phyloP scores from a whole-genome alignment of 306 rosid species.

The Chamaecrista fasciculata region DNA sequence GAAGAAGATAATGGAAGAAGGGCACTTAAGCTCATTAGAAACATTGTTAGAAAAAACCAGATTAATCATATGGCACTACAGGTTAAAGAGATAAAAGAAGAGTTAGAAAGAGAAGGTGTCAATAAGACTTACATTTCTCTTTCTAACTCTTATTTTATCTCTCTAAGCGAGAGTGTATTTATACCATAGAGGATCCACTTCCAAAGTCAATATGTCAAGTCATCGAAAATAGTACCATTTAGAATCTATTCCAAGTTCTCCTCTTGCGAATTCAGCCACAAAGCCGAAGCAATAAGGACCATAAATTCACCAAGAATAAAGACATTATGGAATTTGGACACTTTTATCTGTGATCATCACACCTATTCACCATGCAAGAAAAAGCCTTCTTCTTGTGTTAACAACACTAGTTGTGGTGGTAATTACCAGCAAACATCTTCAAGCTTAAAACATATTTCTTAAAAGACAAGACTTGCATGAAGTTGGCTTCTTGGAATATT shows the following conservation, averaged over 20 bases:
- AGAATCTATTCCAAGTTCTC: slow-evolving; percentile 62
- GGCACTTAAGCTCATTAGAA: slow-evolving; percentile 41
- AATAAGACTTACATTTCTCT: too few species aligned
- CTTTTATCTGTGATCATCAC: slow-evolving; percentile 26
- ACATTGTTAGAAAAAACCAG: slow-evolving; percentile 12
- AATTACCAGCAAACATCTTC: slow-evolving; percentile 67
- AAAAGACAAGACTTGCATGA: neutral
- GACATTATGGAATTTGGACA: slow-evolving; percentile 45
- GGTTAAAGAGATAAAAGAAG: slow-evolving; percentile 39
- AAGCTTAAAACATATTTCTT: slow-evolving; percentile 57
- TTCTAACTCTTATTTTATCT: too few species aligned
- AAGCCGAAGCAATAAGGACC: slow-evolving; percentile 50
- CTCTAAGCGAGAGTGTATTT: too few species aligned
- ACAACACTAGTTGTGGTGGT: slow-evolving; percentile 33
- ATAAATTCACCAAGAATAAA: slow-evolving; percentile 73
- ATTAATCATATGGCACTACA: neutral
- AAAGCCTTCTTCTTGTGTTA: slow-evolving; percentile 42
- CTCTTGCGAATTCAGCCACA: slow-evolving; percentile 65
- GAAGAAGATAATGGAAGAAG: slow-evolving; percentile 43
- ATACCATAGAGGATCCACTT: too few species aligned
- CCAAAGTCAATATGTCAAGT: too few species aligned
- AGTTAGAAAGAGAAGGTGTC: slow-evolving; percentile 54
- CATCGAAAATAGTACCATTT: slow-evolving; percentile 56
- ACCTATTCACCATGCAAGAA: slow-evolving; percentile 81
- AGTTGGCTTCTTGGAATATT: too few species aligned